A percentile compares a stretch with the other conserved stretches of the same genome.
Conservation (phyloP, 345 rosid species). For the Angophora floribunda region DNA sequence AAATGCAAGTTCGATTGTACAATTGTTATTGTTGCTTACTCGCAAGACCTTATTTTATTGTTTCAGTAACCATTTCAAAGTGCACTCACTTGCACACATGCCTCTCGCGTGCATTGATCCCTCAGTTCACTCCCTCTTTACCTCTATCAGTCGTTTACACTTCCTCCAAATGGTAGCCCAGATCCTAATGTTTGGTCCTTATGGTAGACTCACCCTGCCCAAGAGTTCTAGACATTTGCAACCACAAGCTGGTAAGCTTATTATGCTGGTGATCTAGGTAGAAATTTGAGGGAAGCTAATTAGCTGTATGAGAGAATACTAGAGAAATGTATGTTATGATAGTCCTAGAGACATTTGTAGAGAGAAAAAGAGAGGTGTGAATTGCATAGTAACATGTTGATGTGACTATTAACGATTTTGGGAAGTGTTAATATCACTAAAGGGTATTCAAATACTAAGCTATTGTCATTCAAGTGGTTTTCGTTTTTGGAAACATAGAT, state of each 20-base stretch:
- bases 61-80: background rate
- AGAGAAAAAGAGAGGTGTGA: too few species aligned
- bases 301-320: too few species aligned
- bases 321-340: too few species aligned
- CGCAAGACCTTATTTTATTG: background rate
- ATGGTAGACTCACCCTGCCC: too few species aligned
- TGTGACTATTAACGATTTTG: background rate
- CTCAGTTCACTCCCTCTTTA: background rate
- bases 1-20: too few species aligned
- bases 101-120: background rate
- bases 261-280: too few species aligned
- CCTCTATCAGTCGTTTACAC: background rate
- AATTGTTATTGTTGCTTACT: background rate
- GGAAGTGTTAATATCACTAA: background rate
- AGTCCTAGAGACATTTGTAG: too few species aligned
- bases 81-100: background rate
- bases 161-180: background rate
- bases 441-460: background rate
- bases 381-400: too few species aligned
- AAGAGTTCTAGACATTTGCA: too few species aligned
- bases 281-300: background rate
- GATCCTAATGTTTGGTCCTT: background rate
- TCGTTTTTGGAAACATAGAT: background rate
- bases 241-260: background rate
- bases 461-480: background rate